Conservation (phyloP, 176 grass and related monocot species). For the Puya raimondii region DNA sequence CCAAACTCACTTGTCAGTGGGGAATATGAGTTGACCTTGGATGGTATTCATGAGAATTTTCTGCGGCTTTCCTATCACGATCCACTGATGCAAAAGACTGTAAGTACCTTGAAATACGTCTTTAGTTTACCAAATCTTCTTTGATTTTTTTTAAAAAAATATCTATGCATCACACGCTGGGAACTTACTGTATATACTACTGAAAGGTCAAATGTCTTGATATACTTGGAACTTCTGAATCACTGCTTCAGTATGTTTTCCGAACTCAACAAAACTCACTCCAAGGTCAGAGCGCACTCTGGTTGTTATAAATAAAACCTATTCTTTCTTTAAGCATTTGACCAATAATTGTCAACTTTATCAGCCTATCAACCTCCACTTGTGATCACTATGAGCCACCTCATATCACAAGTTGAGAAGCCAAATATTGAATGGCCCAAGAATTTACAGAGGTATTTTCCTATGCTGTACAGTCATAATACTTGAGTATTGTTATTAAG, state of each 20-base stretch:
- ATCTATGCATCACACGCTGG: background rate
- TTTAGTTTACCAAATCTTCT: slow-evolving; percentile 7
- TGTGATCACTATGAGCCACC: slow-evolving; percentile 65
- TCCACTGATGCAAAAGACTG: slow-evolving; percentile 86
- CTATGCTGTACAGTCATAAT: slow-evolving; percentile 1
- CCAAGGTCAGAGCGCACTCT: slow-evolving; percentile 36
- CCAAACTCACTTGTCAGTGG: slow-evolving; percentile 46
- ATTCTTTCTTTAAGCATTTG: slow-evolving; percentile 19
- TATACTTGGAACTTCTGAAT: slow-evolving; percentile 81
- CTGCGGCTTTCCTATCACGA: slow-evolving; percentile 83
- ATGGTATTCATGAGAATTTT: slow-evolving; percentile 94
- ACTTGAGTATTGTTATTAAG: slow-evolving; percentile 1
- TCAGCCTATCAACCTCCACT: slow-evolving; percentile 85
- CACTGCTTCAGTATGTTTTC: slow-evolving; percentile 59
- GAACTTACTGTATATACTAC: slow-evolving; percentile 14
- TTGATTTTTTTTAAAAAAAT: slow-evolving; percentile 1
- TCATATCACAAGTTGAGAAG: slow-evolving; percentile 88
- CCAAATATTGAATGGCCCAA: slow-evolving; percentile 97
- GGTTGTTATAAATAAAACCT: background rate
- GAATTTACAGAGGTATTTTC: slow-evolving; percentile 65
- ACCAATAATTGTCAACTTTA: slow-evolving; percentile 25
- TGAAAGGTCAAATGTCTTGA: slow-evolving; percentile 75
- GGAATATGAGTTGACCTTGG: slow-evolving; percentile 94
- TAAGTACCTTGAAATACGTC: slow-evolving; percentile 29
- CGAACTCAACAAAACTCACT: slow-evolving; percentile 79